These are phyloP conservation scores for Aphanomyces cochlioides DNA, from an alignment of 352 stramenopile species.

Conservation along the genomic window DNA sequence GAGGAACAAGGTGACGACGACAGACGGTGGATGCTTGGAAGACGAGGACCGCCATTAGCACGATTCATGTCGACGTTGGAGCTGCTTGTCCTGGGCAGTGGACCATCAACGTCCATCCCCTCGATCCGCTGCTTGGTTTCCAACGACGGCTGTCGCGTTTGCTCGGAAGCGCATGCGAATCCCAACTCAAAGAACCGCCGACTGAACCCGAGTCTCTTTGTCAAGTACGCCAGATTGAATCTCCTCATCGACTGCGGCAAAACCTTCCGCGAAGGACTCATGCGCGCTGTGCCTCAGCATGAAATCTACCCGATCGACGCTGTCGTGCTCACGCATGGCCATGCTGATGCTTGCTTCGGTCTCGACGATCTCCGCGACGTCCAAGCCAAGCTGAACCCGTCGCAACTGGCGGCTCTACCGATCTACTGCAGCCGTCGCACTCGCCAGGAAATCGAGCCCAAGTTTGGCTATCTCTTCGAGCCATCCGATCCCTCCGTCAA, in stretches of 20 bases:
- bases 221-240: conserved; percentile 49
- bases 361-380: conserved; percentile 84
- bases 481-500: conserved; percentile 37
- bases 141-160: conserved; percentile 51
- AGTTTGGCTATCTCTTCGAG: conserved; percentile 75
- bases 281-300: conserved; percentile 60
- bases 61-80: conserved; percentile 40
- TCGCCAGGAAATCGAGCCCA: conserved; percentile 49
- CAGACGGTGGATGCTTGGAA: too few species aligned
- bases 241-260: conserved; percentile 87
- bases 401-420: conserved; percentile 41
- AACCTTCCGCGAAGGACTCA: conserved; percentile 77
- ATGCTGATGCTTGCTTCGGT: conserved; percentile 77
- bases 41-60: not conserved
- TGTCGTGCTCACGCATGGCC: conserved; percentile 80
- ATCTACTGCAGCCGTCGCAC: conserved; percentile 63
- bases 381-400: conserved; percentile 46
- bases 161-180: conserved; percentile 60
- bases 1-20: too few species aligned
- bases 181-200: conserved; percentile 70
- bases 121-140: conserved; percentile 69
- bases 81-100: conserved; percentile 74
- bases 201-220: conserved; percentile 73
- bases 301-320: conserved; percentile 54
- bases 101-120: conserved; percentile 77